Evolutionary conservation across 129 eudicot genomes (phyloP), one percentile per base, ranked within the genome.

Genomic region (Pittosporum tobira): DNA sequence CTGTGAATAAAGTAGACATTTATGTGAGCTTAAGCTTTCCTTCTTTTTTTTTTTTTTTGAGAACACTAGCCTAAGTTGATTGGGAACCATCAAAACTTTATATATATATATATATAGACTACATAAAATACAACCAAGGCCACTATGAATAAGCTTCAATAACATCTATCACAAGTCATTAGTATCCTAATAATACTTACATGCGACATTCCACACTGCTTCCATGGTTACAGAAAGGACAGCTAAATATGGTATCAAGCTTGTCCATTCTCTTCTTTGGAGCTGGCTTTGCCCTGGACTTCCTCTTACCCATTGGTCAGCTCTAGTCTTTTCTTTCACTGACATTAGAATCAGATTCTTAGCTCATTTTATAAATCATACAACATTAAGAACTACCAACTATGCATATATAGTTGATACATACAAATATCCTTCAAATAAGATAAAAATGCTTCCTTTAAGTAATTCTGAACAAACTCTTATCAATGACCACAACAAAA

Each of bases 161-260:
- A 14, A 12, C 12, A 6, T 40, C 13, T 25, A 52, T 12, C 40
- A n/a, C n/a, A n/a, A n/a, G n/a, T n/a, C n/a, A n/a, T n/a, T n/a
- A n/a, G n/a, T n/a, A n/a, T n/a, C n/a, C n/a, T n/a, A 59, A 42
- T 5, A 57, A 48, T 25, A 65, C 78, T 66, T 59, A 73, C 78
- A 73, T 73, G 44, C 73, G 78, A 54, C 80, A 75, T 52, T 64
- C 80, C 28, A 75, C 80, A 20, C 80, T 69, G 46, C 61, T 49
- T 58, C 75, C 75, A 38, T 75, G 80, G 56, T 69, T 70, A 42
- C 80, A 75, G 61, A 75, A 75, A 25, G 80, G 80, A 8, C 76
- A 75, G 48, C 75, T 70, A 47, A 75, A 75, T 43, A 69, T 72
- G 43, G 80, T 75, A 29, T 69, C 80, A 4, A 75, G 80, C 59